phyloP scores from a whole-genome alignment of 345 rosid genomes.

The Cardamine resedifolia region DNA sequence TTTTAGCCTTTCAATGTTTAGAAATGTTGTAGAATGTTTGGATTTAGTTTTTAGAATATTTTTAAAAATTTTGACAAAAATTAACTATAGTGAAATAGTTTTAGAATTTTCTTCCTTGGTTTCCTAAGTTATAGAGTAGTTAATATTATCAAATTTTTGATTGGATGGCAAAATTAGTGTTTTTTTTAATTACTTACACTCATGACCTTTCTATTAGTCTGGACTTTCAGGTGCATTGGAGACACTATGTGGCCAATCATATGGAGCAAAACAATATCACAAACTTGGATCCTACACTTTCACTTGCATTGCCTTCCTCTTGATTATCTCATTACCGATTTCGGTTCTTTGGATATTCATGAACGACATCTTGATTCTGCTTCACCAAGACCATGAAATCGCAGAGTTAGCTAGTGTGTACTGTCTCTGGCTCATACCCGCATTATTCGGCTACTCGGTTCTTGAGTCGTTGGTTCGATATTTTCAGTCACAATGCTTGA shows the following conservation, averaged over 20 bases:
- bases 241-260: conserved; percentile 73
- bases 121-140: too few relatives aligned
- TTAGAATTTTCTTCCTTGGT: too few relatives aligned
- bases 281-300: conserved; percentile 23
- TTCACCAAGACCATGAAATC: conserved; percentile 21
- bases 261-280: conserved; percentile 56
- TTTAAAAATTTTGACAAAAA: too few relatives aligned
- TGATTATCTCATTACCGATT: conserved; percentile 17
- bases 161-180: too few relatives aligned
- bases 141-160: too few relatives aligned
- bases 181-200: too few relatives aligned
- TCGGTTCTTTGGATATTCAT: conserved; percentile 29
- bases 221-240: conserved; percentile 73
- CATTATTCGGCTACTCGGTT: conserved; percentile 29
- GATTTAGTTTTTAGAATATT: too few relatives aligned
- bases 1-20: too few relatives aligned
- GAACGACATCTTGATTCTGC: background rate
- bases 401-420: conserved; percentile 11
- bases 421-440: conserved; percentile 28
- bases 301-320: conserved; percentile 20
- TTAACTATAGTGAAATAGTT: too few relatives aligned
- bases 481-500: conserved; percentile 26
- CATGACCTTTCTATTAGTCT: background rate
- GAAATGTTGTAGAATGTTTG: too few relatives aligned
- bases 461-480: conserved; percentile 17